A percentile compares a stretch with the other conserved stretches of the same genome.
Evolutionary conservation across 371 early-diverging fungal genomes (phyloP).

Genomic region (Lichtheimia hyalospora): DNA sequence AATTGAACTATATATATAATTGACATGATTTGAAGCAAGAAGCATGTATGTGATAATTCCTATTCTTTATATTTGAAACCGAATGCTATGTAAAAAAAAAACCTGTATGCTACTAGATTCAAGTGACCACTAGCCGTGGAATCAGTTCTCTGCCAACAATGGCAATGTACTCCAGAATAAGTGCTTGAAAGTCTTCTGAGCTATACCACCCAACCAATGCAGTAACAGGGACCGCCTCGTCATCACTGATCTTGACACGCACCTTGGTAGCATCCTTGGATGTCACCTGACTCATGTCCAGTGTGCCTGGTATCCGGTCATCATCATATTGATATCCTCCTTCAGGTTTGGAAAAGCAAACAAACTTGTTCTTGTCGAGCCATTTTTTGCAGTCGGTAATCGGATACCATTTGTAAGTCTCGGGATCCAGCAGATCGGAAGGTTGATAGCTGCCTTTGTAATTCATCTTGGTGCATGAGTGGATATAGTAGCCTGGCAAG

Average conservation of each 20-base stretch:
- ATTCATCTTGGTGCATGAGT: constrained; percentile 87
- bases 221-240: neutral
- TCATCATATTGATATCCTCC: constrained; percentile 4
- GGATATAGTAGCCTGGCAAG: constrained; percentile 80
- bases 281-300: constrained; percentile 2
- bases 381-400: constrained; percentile 22
- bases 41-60: too few relatives aligned
- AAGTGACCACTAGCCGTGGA: neutral
- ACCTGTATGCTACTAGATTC: neutral
- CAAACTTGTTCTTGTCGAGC: constrained; percentile 23
- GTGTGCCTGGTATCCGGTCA: constrained; percentile 10
- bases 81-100: neutral
- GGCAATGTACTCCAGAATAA: constrained; percentile 9
- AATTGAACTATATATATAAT: too few relatives aligned
- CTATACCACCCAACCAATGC: neutral
- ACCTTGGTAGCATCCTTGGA: constrained; percentile 1
- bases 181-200: neutral
- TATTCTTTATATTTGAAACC: too few relatives aligned
- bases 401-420: constrained; percentile 45
- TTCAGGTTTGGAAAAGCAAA: constrained; percentile 15
- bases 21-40: too few relatives aligned
- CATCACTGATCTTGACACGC: neutral
- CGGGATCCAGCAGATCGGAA: constrained; percentile 75
- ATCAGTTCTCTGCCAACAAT: constrained; percentile 4
- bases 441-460: constrained; percentile 91